Percentiles rank a stretch among this genome's conserved stretches.
Evolutionary conservation across 2,329 filamentous ascomycete species (phyloP).

Genomic region (Trichophyton verrucosum): DNA sequence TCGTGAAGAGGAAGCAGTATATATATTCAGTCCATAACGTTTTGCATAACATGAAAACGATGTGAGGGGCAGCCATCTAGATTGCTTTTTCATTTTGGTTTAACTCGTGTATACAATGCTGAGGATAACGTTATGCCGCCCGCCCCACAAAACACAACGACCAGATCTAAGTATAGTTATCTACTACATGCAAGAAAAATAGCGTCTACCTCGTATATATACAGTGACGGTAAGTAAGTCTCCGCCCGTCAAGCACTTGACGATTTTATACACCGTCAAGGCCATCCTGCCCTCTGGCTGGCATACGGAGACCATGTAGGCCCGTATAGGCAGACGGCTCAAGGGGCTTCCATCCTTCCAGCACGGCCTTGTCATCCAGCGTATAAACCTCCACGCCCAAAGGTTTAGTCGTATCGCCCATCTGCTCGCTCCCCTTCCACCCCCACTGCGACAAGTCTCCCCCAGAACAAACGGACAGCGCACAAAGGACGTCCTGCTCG

Average conservation of each 20-base stretch:
- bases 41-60: background rate
- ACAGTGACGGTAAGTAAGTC: background rate
- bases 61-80: background rate
- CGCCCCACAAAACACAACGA: background rate
- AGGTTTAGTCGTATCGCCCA: conserved; percentile 58
- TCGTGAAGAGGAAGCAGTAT: background rate
- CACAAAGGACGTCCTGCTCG: conserved; percentile 60
- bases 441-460: conserved; percentile 75
- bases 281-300: conserved; percentile 22
- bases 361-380: conserved; percentile 42
- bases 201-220: background rate
- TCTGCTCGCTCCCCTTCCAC: conserved; percentile 51
- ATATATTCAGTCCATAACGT: background rate
- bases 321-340: conserved; percentile 51
- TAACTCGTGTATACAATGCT: background rate
- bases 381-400: conserved; percentile 62
- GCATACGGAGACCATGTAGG: conserved; percentile 51
- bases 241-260: background rate
- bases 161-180: background rate
- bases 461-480: conserved; percentile 59
- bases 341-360: conserved; percentile 53
- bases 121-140: background rate
- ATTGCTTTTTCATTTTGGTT: background rate
- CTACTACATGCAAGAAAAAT: background rate
- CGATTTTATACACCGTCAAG: background rate